Base-by-base conservation (phyloP, 2,329 filamentous ascomycete genomes). In the Emmonsiellopsis sp. region DNA sequence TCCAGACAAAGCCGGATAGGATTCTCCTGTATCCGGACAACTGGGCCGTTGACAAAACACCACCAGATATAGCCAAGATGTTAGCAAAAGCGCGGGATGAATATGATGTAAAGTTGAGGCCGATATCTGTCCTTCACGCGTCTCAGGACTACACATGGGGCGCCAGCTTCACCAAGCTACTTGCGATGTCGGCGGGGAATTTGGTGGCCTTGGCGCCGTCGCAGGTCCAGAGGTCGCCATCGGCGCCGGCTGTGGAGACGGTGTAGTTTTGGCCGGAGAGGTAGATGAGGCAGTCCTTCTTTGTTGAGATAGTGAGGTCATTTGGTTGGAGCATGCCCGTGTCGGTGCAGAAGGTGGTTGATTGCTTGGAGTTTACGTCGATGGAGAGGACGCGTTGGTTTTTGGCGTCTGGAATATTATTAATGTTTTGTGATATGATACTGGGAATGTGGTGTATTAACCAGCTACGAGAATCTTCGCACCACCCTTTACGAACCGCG, bases 141-240 rank as follows among this genome's bases (percentile, higher is more conserved):
- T 70, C 52, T 59, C 63, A 49, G 62, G 61, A 31, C 59, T 62
- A 64, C 72, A 81, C 80, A 0, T 84, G 81, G 81, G 76, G 78
- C 45, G 74, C 78, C 43, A 80, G 78, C 1, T 82, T 80, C 62
- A 85, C 81, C 20, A 87, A 87, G 62, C 77, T 86, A 34, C 74
- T 85, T 7, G 80, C 81, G 1, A 51, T 43, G 10, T n/a, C 38
- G 10, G 40, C 20, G 40, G 9, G 16, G 41, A 51, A 51, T 38
- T 51, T 16, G 10, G 40, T 51, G 15, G 50, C 50, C 15, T 51
- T 51, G 15, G 20, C 26, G 30, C 38, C 37, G 10, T 51, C 50
- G 26, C 50, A 51, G 8, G 31, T 51, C 50, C 50, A 51, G 11
- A 51, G 38, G 32, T 51, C 50, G 34, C 50, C 50, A 20, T 40